Evolutionary conservation across 73 alveolate species (phyloP).

Genomic region (Tetrahymena elliotti): DNA sequence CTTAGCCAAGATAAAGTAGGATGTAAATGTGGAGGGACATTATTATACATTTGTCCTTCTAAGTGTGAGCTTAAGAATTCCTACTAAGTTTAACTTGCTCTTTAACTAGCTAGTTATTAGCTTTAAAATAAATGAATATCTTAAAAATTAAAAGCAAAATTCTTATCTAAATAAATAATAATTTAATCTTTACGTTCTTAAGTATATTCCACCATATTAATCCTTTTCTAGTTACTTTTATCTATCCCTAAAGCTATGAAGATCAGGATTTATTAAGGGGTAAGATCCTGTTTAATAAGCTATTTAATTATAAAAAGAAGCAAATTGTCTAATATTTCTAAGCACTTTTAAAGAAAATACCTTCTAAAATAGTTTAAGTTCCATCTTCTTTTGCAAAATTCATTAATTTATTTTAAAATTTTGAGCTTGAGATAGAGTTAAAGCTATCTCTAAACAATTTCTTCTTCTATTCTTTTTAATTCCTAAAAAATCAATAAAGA

Average conservation of each 20-base stretch:
- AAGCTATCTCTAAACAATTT: neutral
- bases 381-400: neutral
- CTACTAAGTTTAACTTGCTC: neutral
- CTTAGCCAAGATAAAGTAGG: neutral
- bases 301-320: neutral
- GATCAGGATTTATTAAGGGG: slow-evolving; percentile 23
- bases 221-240: neutral
- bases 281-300: slow-evolving; percentile 1
- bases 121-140: neutral
- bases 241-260: slow-evolving; percentile 25
- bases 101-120: neutral
- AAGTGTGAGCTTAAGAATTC: neutral
- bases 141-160: neutral
- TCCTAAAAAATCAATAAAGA: neutral
- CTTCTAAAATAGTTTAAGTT: neutral
- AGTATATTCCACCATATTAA: neutral
- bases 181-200: neutral
- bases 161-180: neutral
- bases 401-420: neutral
- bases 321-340: neutral
- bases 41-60: neutral
- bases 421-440: neutral
- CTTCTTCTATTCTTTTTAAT: neutral
- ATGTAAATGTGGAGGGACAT: neutral
- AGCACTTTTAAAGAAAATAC: neutral